Base-by-base conservation (phyloP, 1,139 yeast genomes). In the Pichia sp. region DNA sequence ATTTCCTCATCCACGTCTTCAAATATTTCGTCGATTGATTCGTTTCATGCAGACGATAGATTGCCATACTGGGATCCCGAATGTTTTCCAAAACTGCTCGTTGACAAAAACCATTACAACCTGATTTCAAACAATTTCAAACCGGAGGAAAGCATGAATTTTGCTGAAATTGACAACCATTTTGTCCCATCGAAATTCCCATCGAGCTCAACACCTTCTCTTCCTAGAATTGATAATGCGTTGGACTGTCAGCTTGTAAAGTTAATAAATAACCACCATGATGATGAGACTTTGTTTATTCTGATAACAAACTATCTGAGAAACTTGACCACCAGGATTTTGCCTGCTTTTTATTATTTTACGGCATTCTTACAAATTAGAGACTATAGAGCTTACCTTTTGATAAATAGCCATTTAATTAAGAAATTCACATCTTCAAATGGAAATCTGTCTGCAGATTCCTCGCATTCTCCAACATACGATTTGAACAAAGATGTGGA, bases 241-340 rank as follows among this genome's bases (percentile, higher is more conserved):
- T 48, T 60, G 32, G 45, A 53, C 36, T 34, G 44, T 3, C 46
- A 48, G 29, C 36, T 60, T 7, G 41, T 44, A 0, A 33, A 33
- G 3, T 40, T 59, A 8, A 33, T 60, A 11, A 36, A 38, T 10
- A 54, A 55, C 9, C 56, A 55, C 38, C 62, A 59, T 42, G 60
- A 55, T 44, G 64, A 60, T 45, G 46, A 47, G 16, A 53, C 62
- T 4, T 51, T 61, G 23, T 59, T 47, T 36, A 49, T 52, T 26
- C 34, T 49, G 6, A 34, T 59, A 27, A 50, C 58, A 2, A 50
- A 49, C 36, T 56, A 57, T 38, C 28, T 56, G 7, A 47, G 55
- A 29, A 50, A 55, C 29, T 44, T 59, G 38, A 47, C 51, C 27
- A 38, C 48, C 10, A 47, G 43, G 23, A 44, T 59, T 4, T 49